Conservation (phyloP, 805 yeast genomes). For the Candida corydali region DNA sequence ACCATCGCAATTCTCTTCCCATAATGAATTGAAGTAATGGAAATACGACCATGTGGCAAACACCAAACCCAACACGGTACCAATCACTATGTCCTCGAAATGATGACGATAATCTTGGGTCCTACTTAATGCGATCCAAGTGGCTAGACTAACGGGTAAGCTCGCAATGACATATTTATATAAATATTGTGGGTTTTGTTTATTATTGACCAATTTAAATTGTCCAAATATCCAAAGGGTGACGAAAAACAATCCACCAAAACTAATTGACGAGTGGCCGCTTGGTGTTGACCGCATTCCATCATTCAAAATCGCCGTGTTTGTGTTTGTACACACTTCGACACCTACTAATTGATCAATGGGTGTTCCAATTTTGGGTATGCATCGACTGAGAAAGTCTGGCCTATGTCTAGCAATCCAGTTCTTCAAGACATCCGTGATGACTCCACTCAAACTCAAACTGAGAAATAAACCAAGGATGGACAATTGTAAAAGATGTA, state of each 20-base stretch:
- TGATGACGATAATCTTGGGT: conserved; percentile 37
- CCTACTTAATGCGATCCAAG: conserved; percentile 29
- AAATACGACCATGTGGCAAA: conserved; percentile 24
- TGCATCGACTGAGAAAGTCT: conserved; percentile 31
- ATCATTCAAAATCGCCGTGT: conserved; percentile 31
- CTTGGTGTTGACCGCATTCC: conserved; percentile 58
- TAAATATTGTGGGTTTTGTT: conserved; percentile 17
- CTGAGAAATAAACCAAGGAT: conserved; percentile 26
- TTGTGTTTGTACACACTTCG: conserved; percentile 32
- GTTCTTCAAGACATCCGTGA: conserved; percentile 34
- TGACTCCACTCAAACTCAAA: conserved; percentile 26
- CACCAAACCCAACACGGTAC: conserved; percentile 26
- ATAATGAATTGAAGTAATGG: conserved; percentile 22
- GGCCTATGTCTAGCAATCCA: conserved; percentile 33
- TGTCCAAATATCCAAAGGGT: conserved; percentile 48
- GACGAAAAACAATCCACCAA: conserved; percentile 45
- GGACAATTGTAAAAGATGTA: conserved; percentile 21
- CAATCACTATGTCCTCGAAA: conserved; percentile 30
- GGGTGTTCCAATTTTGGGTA: conserved; percentile 24
- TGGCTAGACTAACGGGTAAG: conserved; percentile 23
- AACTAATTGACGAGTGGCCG: conserved; percentile 54
- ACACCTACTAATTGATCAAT: conserved; percentile 20
- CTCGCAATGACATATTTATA: conserved; percentile 15
- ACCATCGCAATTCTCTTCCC: conserved; percentile 9
- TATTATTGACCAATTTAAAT: conserved; percentile 16